Base-by-base conservation (phyloP, 176 grass and related monocot genomes). In the Cenchrus fungigraminus region DNA sequence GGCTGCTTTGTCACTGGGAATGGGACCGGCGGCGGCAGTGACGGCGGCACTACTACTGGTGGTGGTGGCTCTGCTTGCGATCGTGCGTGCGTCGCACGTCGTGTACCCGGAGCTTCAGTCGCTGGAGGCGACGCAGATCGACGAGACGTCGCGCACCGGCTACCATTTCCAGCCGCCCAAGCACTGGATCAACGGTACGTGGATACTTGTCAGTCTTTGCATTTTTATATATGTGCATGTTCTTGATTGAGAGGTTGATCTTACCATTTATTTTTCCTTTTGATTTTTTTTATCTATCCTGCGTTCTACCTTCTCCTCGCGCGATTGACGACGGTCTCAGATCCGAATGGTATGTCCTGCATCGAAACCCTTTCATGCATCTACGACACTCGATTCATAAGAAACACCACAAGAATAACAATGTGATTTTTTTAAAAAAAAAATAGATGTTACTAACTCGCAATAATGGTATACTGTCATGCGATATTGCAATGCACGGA, bases 181-280 rank as follows among this genome's bases (percentile, higher is more conserved):
- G 50, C 75, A 94, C 4, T 94, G 89, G 92, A 94, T 94, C 68
- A 94, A 93, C 40, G 91, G 87, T 92, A 80, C 2, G 20, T 70
- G 58, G 4, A 12, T 56, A 31, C 32, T 40, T 7, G 3, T 5
- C 19, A 20, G 56, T 20, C 29, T 54, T 74, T 13, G 4, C 32
- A 12, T 43, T 68, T 68, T 8, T 17, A 52, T 76, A n/a, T n/a
- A 53, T 20, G 76, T 45, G 3, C 12, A 11, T 16, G 12, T 73
- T 31, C 4, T 15, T 52, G 25, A 51, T 9, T 65, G 13, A 25
- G 16, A 47, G 19, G 65, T 58, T 60, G 42, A 65, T 69, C 17
- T 16, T 17, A 11, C 31, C 52, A 2, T 34, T 51, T 67, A 68
- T 8, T 80, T 1, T 42, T 2, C 14, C 10, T 68, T 66, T 61